Conservation (phyloP, 345 rosid genomes). For the Eucalyptus camaldulensis region DNA sequence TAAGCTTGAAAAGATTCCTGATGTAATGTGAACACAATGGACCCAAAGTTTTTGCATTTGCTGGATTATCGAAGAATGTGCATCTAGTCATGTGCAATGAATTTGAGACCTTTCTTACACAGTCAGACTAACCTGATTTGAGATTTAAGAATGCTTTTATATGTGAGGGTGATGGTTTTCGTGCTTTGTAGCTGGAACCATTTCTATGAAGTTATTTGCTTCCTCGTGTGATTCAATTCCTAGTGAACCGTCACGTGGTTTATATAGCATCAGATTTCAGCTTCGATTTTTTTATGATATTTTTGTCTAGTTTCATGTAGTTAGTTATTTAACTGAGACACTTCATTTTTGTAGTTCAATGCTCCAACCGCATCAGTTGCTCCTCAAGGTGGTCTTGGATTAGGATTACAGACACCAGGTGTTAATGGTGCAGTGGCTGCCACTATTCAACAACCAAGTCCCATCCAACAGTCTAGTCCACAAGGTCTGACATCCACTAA, state of each 20-base stretch:
- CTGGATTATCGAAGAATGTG: neutral
- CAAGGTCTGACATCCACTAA: conserved; percentile 36
- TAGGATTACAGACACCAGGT: conserved; percentile 54
- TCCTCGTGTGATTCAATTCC: neutral
- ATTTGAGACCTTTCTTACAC: neutral
- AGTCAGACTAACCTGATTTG: neutral
- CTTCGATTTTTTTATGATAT: neutral
- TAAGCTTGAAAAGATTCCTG: neutral
- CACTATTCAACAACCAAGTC: conserved; percentile 45
- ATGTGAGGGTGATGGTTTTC: neutral
- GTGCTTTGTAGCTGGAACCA: neutral
- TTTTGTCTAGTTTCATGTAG: neutral
- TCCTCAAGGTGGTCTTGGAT: conserved; percentile 63
- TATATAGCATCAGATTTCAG: neutral
- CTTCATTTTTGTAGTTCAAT: conserved; percentile 24
- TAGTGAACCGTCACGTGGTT: neutral
- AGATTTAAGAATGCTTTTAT: neutral
- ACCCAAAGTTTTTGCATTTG: neutral
- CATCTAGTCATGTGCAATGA: neutral
- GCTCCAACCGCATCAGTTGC: conserved; percentile 56
- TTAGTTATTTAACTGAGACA: neutral
- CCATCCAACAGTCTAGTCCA: conserved; percentile 60
- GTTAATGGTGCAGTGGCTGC: conserved; percentile 35
- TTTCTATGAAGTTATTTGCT: neutral
- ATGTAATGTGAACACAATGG: neutral